Base-by-base conservation (phyloP, 441 rosid species). In the Adansonia rubrostipa region DNA sequence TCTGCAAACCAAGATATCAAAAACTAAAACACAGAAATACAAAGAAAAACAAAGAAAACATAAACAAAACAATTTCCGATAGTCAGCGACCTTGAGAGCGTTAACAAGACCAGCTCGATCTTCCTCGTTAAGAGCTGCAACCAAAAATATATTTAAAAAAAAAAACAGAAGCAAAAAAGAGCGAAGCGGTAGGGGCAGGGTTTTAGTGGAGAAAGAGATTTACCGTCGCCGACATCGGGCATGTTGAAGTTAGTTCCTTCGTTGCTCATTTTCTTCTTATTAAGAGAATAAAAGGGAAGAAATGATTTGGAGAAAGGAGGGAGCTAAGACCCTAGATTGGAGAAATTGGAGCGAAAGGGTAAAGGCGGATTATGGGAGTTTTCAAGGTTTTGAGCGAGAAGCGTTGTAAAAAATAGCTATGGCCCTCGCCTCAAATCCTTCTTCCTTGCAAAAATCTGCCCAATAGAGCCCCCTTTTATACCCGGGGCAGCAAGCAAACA, bases 201-300 rank as follows among this genome's bases (percentile, higher is more conserved):
- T 70, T 80, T 9, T 6, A 54, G 17, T 13, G 40, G 51, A 44
- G 78, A 65, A 0, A 6, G 42, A 42, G 0, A 50, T 20, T 20
- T 81, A 95, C 97, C 92, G 6, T 92, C 84, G 50, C 80, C 66
- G 86, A 95, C 97, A 89, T 88, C 95, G 75, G 91, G 36, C 89
- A 92, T 84, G 83, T 64, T 84, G 85, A 95, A 75, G 88, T 57
- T 87, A 40, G 81, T 90, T 64, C 88, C 91, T 76, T 87, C 90
- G 83, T 71, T 85, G 85, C 90, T 86, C 99, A 95, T 58, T 95
- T 74, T 70, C 53, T 60, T 4, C 9, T 10, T 9, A 3, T 53
- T 50, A 42, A 4, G 14, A 24, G 1, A 8, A 19, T 9, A 33
- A 69, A 57, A 24, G 7, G 10, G 20, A 13, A 76, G 75, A 66